Percentiles rank a stretch among this genome's conserved stretches.
Evolutionary conservation across 768 basidiomycete genomes (phyloP).

Genomic region (Chalciporus chontae): DNA sequence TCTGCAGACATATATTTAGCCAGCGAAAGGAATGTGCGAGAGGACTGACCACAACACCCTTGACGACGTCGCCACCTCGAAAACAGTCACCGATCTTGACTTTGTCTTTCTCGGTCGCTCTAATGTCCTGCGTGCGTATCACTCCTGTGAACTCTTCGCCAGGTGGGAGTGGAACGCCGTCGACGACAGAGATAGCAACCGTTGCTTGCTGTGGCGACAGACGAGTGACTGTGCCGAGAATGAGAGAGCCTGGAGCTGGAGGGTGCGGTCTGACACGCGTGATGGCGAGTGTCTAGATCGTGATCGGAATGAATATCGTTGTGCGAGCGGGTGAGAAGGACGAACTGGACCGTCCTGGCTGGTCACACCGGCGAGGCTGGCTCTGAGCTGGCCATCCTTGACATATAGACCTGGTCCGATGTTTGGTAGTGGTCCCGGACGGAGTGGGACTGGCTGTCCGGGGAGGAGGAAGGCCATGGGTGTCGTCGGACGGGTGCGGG

Average conservation of each 20-base stretch:
- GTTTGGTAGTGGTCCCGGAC: conserved; percentile 51
- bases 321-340: conserved; percentile 30
- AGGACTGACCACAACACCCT: conserved; percentile 75
- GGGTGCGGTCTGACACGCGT: conserved; percentile 68
- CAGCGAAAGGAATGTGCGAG: neutral
- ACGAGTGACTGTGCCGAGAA: conserved; percentile 80
- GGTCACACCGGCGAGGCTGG: conserved; percentile 68
- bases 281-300: conserved; percentile 55
- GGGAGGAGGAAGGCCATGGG: conserved; percentile 53
- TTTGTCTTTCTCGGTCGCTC: conserved; percentile 87
- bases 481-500: conserved; percentile 19
- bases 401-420: conserved; percentile 66
- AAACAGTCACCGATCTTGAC: conserved; percentile 90
- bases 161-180: conserved; percentile 74
- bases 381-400: conserved; percentile 59
- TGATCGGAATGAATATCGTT: conserved; percentile 12
- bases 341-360: conserved; percentile 63
- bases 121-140: conserved; percentile 82
- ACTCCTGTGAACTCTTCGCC: conserved; percentile 91
- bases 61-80: conserved; percentile 86
- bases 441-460: conserved; percentile 69
- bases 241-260: conserved; percentile 68
- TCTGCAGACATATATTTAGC: conserved; percentile 42
- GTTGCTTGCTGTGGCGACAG: conserved; percentile 81
- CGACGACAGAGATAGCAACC: conserved; percentile 81